Base-by-base conservation (phyloP, 306 rosid species). In the Oemleria cerasiformis region DNA sequence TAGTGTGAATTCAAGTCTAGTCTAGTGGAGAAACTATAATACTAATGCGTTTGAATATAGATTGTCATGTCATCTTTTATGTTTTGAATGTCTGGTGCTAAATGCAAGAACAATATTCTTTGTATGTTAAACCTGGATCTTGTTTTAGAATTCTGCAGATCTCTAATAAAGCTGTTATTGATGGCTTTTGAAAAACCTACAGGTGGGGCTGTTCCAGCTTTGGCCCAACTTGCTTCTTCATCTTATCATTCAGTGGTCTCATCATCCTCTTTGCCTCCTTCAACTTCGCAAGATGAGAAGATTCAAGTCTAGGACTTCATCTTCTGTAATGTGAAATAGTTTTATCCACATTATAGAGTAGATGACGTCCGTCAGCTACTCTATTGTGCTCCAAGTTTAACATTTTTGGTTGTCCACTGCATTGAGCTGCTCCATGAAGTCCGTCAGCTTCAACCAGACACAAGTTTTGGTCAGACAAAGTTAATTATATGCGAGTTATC, bases 201-300 rank as follows among this genome's bases (percentile, higher is more conserved):
- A 90, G 96, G 94, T 30, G 98, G 98, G 62, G 94, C 94, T 8
- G 76, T 87, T 84, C 98, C 96, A 43, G 89, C 96, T 21, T 6
- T 87, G 40, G 85, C 96, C 21, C 98, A 93, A 77, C 96, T 93
- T 65, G 84, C 77, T 83, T 85, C 98, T 54, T 88, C 98, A 8
- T 88, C 96, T 17, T 93, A 93, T 84, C 82, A 87, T 6, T 85
- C 97, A 0, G 75, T 80, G 17, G 36, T 77, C 67, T 84, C 98
- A 69, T 77, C 87, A 7, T 76, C 81, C 45, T 45, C 84, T 5
- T 36, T 74, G 34, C 78, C 82, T 11, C 84, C 92, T 13, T 58
- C 75, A 34, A 71, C 88, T 60, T 83, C 94, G 7, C 68, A 84
- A 25, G 88, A 87, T 20, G 97, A 87, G 9, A 81, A 90, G 79